phyloP scores from a whole-genome alignment of 305 asterid species.

The Rubia tinctorum region DNA sequence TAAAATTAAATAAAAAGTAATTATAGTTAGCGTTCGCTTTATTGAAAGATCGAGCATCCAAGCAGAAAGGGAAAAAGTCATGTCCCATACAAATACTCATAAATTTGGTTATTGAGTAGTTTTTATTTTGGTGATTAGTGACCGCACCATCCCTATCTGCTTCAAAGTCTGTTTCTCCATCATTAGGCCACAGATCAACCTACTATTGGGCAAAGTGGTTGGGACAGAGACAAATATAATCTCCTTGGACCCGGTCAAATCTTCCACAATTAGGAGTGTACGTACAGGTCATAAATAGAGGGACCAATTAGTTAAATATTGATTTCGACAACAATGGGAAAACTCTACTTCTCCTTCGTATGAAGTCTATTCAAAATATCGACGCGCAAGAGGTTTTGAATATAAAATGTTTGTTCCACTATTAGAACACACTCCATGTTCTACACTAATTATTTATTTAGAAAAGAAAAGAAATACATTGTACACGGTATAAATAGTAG shows the following conservation, averaged over 20 bases:
- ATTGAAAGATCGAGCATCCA: slow-evolving; percentile 3
- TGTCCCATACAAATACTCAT: slow-evolving; percentile 9
- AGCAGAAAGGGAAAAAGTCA: slow-evolving; percentile 3
- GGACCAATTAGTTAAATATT: slow-evolving; percentile 15
- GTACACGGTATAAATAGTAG: too few species aligned
- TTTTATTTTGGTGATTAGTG: slow-evolving; percentile 42
- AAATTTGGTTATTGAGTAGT: neutral
- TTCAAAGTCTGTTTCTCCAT: slow-evolving; percentile 38
- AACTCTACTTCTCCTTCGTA: neutral
- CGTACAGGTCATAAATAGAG: neutral
- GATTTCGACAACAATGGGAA: slow-evolving; percentile 12
- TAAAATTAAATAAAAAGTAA: neutral
- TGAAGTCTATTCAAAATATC: neutral
- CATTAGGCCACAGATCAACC: slow-evolving; percentile 36
- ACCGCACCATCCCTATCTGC: slow-evolving; percentile 42
- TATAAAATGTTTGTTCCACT: neutral
- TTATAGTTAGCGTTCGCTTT: neutral
- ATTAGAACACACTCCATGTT: too few species aligned
- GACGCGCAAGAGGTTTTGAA: neutral
- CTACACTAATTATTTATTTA: too few species aligned
- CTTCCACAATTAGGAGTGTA: slow-evolving; percentile 16
- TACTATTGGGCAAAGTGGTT: slow-evolving; percentile 28
- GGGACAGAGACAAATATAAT: slow-evolving; percentile 35
- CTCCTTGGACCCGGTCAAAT: slow-evolving; percentile 44
- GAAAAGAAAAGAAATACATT: too few species aligned